These are phyloP conservation scores for Kickxella alabastrina DNA, from an alignment of 192 early-diverging fungal species.

Conservation along the genomic window DNA sequence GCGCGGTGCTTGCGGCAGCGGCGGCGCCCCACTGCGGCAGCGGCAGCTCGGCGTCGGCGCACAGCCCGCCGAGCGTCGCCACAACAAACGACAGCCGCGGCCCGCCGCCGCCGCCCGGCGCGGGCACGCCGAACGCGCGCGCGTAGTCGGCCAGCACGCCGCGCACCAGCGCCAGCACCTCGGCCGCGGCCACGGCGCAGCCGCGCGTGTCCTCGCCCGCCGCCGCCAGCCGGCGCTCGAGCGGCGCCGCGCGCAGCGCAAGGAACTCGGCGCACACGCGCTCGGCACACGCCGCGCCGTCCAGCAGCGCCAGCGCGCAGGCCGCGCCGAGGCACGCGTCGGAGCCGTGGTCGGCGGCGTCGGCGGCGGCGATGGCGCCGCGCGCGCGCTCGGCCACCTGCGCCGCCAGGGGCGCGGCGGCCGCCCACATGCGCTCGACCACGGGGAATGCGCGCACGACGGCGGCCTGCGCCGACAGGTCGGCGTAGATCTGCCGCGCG, in stretches of 20 bases:
- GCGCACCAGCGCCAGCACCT: constrained; percentile 20
- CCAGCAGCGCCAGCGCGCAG: constrained; percentile 35
- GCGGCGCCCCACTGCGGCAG: too few relatives aligned
- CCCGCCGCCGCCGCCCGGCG: too few relatives aligned
- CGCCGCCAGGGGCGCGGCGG: constrained; percentile 27
- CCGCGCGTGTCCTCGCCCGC: neutral
- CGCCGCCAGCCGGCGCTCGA: constrained; percentile 14
- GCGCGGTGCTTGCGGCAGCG: too few relatives aligned
- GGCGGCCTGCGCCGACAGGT: constrained; percentile 7
- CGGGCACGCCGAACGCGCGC: constrained; percentile 29
- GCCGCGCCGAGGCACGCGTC: constrained; percentile 21
- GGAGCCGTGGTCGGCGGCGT: constrained; percentile 1
- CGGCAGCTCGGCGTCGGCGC: constrained; percentile 28
- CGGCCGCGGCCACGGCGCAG: constrained; percentile 2
- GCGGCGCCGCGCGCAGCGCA: constrained; percentile 25
- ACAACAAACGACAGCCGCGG: constrained; percentile 25
- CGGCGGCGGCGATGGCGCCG: constrained; percentile 2
- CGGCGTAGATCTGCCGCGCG: constrained; percentile 32
- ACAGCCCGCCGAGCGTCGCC: constrained; percentile 34
- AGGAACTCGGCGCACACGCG: constrained; percentile 38
- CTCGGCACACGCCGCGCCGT: constrained; percentile 35
- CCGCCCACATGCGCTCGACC: constrained; percentile 37
- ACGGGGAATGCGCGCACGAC: constrained; percentile 42
- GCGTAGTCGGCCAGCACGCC: constrained; percentile 31
- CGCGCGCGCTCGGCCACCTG: constrained; percentile 27